Percentiles rank a stretch among this genome's conserved stretches.
Conservation (phyloP, 108 stramenopile species). For the Poteriospumella lacustris region DNA sequence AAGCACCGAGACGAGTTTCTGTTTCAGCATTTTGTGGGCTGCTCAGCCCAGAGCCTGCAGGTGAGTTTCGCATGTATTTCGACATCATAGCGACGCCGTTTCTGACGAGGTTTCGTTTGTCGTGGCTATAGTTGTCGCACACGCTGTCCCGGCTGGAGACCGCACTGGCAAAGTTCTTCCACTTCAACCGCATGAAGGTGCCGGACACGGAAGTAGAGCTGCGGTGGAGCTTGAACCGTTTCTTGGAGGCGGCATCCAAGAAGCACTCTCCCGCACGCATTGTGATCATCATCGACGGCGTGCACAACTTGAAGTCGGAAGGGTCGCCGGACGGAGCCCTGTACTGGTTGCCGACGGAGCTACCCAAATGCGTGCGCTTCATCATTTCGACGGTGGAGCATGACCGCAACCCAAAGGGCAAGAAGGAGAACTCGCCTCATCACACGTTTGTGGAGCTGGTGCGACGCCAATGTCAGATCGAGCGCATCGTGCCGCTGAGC, state of each 20-base stretch:
- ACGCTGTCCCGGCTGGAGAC: constrained; percentile 43
- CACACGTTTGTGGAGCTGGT: constrained; percentile 44
- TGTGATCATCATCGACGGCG: constrained; percentile 51
- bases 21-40: constrained; percentile 57
- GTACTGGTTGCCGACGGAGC: constrained; percentile 56
- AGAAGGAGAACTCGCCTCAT: constrained; percentile 28
- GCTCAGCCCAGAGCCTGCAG: constrained; percentile 30
- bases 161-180: constrained; percentile 50
- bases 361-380: constrained; percentile 52
- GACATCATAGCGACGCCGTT: neutral
- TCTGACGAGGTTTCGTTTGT: neutral
- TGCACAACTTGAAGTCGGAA: constrained; percentile 40
- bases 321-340: constrained; percentile 47
- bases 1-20: constrained; percentile 55
- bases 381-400: constrained; percentile 51
- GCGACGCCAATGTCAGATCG: constrained; percentile 45
- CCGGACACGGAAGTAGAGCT: constrained; percentile 54
- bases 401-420: constrained; percentile 24
- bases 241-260: constrained; percentile 55
- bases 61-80: neutral
- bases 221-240: constrained; percentile 52
- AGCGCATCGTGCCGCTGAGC: constrained; percentile 46
- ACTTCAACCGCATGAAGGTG: constrained; percentile 58
- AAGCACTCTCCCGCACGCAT: constrained; percentile 53
- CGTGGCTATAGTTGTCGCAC: constrained; percentile 15